Evolutionary conservation across 305 asterid genomes (phyloP).

Genomic region (Fraxinus baroniana): DNA sequence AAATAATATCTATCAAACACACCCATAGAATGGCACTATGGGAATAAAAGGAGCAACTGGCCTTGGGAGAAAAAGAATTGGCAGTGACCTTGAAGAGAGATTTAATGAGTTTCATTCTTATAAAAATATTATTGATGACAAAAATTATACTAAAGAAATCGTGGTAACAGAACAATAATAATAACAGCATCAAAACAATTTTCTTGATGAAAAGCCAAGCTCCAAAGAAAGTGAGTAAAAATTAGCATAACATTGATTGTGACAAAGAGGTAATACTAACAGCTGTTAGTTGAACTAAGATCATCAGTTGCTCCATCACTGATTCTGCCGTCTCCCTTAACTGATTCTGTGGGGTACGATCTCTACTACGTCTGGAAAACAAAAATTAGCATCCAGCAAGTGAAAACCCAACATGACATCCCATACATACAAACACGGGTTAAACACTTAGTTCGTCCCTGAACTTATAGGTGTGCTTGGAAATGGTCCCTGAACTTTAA

Average conservation of each 20-base stretch:
- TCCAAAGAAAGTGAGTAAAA: neutral
- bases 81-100: neutral
- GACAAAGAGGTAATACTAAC: conserved; percentile 49
- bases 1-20: too few species aligned
- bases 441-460: conserved; percentile 5
- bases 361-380: conserved; percentile 62
- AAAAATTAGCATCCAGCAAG: conserved; percentile 11
- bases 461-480: neutral
- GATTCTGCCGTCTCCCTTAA: conserved; percentile 59
- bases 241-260: neutral
- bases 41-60: conserved; percentile 2
- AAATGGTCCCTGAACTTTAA: neutral
- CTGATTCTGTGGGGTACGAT: conserved; percentile 57
- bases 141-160: neutral
- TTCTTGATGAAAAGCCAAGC: neutral
- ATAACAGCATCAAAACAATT: neutral
- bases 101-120: neutral
- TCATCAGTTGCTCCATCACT: conserved; percentile 65
- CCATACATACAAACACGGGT: conserved; percentile 14
- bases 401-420: conserved; percentile 4
- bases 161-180: neutral
- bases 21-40: neutral
- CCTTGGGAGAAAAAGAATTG: neutral
- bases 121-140: neutral
- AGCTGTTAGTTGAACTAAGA: conserved; percentile 69